phyloP scores from a whole-genome alignment of 208 protist species.

The Naegleria lovaniensis region DNA sequence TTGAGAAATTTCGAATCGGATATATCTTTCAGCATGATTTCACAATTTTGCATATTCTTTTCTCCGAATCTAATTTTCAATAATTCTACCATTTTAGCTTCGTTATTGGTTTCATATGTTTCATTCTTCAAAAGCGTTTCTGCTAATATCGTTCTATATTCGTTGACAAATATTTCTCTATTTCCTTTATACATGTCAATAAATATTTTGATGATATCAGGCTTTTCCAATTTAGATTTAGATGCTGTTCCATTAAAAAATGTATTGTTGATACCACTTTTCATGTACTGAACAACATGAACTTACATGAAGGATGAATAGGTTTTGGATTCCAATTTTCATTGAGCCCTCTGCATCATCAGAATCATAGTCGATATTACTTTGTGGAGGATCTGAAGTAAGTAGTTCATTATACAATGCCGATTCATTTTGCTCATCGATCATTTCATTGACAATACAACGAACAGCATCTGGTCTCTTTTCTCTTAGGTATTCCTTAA shows the following conservation, averaged over 20 bases:
- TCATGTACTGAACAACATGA: neutral
- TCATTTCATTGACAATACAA: neutral
- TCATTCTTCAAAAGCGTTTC: constrained; percentile 34
- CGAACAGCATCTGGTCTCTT: neutral
- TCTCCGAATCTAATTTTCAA: constrained; percentile 57
- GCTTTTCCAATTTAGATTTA: constrained; percentile 19
- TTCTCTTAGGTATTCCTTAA: neutral
- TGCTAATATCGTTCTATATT: constrained; percentile 42
- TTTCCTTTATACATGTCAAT: constrained; percentile 41
- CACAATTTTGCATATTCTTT: constrained; percentile 44
- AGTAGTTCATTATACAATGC: neutral
- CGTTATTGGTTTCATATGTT: constrained; percentile 32
- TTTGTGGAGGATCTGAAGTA: neutral
- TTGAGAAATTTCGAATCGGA: constrained; percentile 53
- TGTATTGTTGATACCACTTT: too few species aligned
- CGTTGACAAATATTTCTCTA: constrained; percentile 41
- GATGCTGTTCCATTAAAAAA: neutral
- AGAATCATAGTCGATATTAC: neutral
- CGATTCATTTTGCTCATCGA: neutral
- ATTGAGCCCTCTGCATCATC: neutral
- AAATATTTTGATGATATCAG: constrained; percentile 41
- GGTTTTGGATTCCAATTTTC: constrained; percentile 16
- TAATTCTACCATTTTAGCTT: constrained; percentile 49
- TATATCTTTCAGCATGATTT: constrained; percentile 58
- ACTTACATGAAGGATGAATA: neutral